Base-by-base conservation (phyloP, 2,329 filamentous ascomycete species). In the Penicillium sp. region DNA sequence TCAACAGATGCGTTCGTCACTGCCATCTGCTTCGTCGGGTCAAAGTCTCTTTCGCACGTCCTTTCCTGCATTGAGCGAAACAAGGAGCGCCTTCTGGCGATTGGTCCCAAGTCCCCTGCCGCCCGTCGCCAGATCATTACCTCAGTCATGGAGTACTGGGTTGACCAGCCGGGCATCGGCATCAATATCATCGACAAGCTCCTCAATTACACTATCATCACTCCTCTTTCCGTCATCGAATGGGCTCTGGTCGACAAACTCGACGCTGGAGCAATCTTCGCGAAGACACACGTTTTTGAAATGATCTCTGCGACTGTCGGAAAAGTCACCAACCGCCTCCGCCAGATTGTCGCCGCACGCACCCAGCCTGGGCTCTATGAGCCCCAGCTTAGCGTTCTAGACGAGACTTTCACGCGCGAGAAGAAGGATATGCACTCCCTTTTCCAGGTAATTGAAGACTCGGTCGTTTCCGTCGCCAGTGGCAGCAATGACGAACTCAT, bases 1-100 rank as follows among this genome's bases (percentile, higher is more conserved):
- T 95, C 92, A 66, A 96, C 93, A 5, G 95, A 98, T 74, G 93
- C 93, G 46, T 96, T 97, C 73, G 89, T 97, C 73, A 99, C 94
- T 0, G 89, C 92, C 21, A 93, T 99, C 68, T 95, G 94, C 81
- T 95, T 89, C 79, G 89, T 97, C 53, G 95, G 95, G 49, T 93
- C 92, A 66, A 99, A 99, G 79, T 97, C 94, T 0, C 86, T 99
- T 35, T 97, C 93, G 13, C 95, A 99, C 76, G 92, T 97, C 4
- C 86, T 99, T 17, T 96, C 93, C 8, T 96, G 91, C 76, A 97
- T 99, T 67, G 95, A 99, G 78, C 90, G 95, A 62, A 94, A 91
- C 79, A 97, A 97, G 79, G 91, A 94, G 58, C 89, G 93, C 31
- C 87, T 99, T 0, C 82, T 97, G 2, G 88, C 91, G 61, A 89